These are phyloP conservation scores for Camillea tinctor DNA, from an alignment of 2,329 filamentous ascomycete genomes.

Conservation along the genomic window DNA sequence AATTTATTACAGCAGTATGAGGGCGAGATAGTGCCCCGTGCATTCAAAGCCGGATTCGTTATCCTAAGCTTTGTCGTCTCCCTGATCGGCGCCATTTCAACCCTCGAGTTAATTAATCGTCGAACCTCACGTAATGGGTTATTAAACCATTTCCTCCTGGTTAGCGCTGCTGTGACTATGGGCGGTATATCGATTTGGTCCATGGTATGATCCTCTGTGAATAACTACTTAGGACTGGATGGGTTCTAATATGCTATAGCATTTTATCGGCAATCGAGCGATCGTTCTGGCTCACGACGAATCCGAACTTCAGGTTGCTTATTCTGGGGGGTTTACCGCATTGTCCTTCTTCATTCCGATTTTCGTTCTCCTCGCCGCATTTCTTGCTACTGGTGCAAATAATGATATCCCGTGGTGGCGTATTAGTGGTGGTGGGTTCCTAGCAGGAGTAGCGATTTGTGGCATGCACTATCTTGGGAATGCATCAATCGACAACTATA, in stretches of 20 bases:
- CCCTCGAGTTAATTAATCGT: conserved; percentile 77
- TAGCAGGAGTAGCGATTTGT: conserved; percentile 73
- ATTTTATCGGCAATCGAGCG: conserved; percentile 80
- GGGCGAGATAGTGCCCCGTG: conserved; percentile 46
- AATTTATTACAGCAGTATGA: conserved; percentile 41
- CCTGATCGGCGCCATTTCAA: conserved; percentile 73
- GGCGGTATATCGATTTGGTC: conserved; percentile 73
- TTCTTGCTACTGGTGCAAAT: conserved; percentile 64
- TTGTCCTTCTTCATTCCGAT: conserved; percentile 81
- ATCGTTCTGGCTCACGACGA: conserved; percentile 67
- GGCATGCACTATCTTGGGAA: conserved; percentile 92
- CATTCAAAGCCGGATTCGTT: conserved; percentile 61
- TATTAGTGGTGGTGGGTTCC: conserved; percentile 60
- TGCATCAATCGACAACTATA: conserved; percentile 76
- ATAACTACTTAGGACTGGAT: conserved; percentile 1
- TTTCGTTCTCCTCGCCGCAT: conserved; percentile 69
- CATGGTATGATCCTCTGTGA: conserved; percentile 49
- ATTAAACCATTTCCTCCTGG: conserved; percentile 66
- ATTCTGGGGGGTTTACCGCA: conserved; percentile 69
- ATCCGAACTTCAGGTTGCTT: conserved; percentile 66
- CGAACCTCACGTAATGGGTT: conserved; percentile 67
- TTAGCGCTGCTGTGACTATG: conserved; percentile 67
- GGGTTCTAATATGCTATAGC: conserved; percentile 54
- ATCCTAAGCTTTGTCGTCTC: conserved; percentile 75
- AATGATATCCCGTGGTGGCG: conserved; percentile 57